These are phyloP conservation scores for Colletotrichum orbiculare DNA, from an alignment of 2,329 filamentous ascomycete genomes.

Conservation along the genomic window DNA sequence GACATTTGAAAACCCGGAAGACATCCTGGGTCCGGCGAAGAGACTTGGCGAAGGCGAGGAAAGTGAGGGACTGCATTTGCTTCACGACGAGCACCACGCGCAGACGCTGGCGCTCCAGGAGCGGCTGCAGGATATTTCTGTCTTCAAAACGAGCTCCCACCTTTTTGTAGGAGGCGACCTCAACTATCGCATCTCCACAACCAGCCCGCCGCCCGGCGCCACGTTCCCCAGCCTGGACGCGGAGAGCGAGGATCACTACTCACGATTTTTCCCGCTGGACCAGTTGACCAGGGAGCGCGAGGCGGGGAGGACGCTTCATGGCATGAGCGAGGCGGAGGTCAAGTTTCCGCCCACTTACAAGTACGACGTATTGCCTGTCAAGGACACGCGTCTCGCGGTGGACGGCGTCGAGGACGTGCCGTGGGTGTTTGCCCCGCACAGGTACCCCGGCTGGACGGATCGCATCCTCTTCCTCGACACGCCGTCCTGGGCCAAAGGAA, in stretches of 20 bases:
- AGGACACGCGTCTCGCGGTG: constrained; percentile 38
- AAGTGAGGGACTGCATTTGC: constrained; percentile 40
- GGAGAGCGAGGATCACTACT: constrained; percentile 70
- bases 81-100: constrained; percentile 49
- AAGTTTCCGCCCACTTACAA: constrained; percentile 95
- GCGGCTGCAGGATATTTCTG: constrained; percentile 66
- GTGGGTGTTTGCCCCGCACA: constrained; percentile 82
- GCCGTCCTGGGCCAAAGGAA: constrained; percentile 60
- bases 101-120: constrained; percentile 52
- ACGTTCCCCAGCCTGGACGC: constrained; percentile 70
- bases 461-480: constrained; percentile 82
- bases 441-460: constrained; percentile 95
- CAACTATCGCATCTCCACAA: constrained; percentile 88
- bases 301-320: constrained; percentile 79
- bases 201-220: constrained; percentile 69
- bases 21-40: constrained; percentile 45
- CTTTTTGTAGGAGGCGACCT: constrained; percentile 92
- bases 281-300: constrained; percentile 80
- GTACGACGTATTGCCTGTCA: constrained; percentile 65
- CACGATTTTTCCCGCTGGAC: constrained; percentile 76
- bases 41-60: constrained; percentile 40
- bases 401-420: constrained; percentile 49
- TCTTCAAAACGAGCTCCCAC: constrained; percentile 81
- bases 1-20: constrained; percentile 73
- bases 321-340: constrained; percentile 79